A percentile compares a stretch with the other conserved stretches of the same genome.
phyloP scores from a whole-genome alignment of 345 rosid species.

The Camelina hispida region DNA sequence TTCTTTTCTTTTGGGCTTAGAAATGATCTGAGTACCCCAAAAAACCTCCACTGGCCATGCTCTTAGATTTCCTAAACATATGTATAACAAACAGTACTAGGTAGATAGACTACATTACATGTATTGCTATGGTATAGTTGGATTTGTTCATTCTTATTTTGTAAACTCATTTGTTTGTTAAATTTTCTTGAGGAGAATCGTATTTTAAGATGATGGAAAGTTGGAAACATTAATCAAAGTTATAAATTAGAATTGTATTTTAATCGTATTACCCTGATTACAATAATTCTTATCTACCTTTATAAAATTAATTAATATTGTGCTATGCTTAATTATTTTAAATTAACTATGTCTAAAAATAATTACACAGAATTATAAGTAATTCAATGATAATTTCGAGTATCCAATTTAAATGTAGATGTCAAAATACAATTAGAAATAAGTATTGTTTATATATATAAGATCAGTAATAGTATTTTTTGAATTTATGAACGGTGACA shows the following conservation, averaged over 20 bases:
- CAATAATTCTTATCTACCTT: neutral
- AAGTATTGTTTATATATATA: no score
- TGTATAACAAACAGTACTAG: neutral
- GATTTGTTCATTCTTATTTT: neutral
- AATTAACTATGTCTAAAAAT: neutral
- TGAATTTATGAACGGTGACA: neutral
- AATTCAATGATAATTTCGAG: neutral
- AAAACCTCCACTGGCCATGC: no score
- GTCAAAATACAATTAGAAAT: neutral
- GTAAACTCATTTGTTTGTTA: neutral
- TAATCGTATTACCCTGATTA: neutral
- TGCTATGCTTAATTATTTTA: neutral
- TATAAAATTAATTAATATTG: neutral
- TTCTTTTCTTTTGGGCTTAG: no score
- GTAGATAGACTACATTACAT: neutral
- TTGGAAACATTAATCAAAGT: neutral
- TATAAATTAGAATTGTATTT: no score
- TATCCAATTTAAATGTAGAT: neutral
- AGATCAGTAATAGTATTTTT: neutral
- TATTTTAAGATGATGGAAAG: neutral
- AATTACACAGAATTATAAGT: neutral
- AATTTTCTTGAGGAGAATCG: neutral
- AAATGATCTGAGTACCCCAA: no score
- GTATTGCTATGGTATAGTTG: neutral
- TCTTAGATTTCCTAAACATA: constrained; percentile 1